Base-by-base conservation (phyloP, 108 stramenopile species). In the Nitzschia sp. region DNA sequence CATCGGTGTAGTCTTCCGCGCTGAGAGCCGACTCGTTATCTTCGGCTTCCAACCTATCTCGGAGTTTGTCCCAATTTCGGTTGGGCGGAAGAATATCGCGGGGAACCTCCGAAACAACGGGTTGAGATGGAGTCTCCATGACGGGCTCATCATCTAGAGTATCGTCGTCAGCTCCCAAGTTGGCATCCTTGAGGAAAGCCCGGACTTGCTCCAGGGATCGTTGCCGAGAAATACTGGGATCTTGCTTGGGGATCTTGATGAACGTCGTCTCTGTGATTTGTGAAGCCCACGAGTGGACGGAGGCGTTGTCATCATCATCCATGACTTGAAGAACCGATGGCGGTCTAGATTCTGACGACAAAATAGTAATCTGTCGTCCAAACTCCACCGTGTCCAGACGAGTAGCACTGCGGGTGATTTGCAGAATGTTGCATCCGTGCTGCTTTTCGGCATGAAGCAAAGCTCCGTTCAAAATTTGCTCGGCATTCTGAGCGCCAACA, bases 201-300 rank as follows among this genome's bases (percentile, higher is more conserved):
- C 26, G 25, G 37, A 65, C 29, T 2, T 17, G 9, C 21, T 55
- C 55, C 71, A 62, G 64, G 8, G 55, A 53, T 55, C 44, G 50
- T 43, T 64, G 71, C 5, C 41, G 15, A 17, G 57, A 42, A 26
- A 50, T 20, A 9, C 15, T 12, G 34, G 62, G 42, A 12, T 72
- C 55, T 3, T 21, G 53, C 42, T 39, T 6, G 22, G 51, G 20
- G 9, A 72, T 54, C 34, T 57, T 72, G 55, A 72, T 25, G 26
- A 72, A 72, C 14, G 71, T 64, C 5, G 71, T 51, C 25, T 63
- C 29, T 19, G 71, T 63, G 20, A 39, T 51, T n/a, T 25, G 41
- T 14, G 61, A 44, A 9, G 34, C 22, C 41, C 46, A 11, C 2
- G 63, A 55, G 20, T 43, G 43, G 41, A 40, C 53, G 21, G 54